These are phyloP conservation scores for Kodamaea nitidulidarum DNA, from an alignment of 805 yeast genomes.

Conservation along the genomic window DNA sequence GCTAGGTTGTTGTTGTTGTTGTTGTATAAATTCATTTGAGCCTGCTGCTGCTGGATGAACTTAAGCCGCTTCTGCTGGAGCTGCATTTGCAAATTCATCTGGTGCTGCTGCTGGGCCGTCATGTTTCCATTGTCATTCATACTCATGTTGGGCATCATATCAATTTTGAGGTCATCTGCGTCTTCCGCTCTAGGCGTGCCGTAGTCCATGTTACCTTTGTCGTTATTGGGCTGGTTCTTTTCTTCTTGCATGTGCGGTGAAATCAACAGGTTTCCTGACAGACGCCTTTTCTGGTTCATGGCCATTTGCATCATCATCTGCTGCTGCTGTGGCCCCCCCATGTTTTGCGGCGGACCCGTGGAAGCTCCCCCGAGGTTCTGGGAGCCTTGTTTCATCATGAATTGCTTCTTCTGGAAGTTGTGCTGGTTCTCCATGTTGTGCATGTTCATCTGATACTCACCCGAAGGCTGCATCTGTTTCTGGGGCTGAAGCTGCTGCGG, in stretches of 20 bases:
- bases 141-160: conserved; percentile 10
- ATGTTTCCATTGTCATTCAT: conserved; percentile 5
- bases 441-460: conserved; percentile 20
- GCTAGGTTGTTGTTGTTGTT: conserved; percentile 6
- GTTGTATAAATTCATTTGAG: conserved; percentile 7
- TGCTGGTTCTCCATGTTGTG: conserved; percentile 14
- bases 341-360: conserved; percentile 5
- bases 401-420: conserved; percentile 17
- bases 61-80: conserved; percentile 16
- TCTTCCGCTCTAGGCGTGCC: conserved; percentile 6
- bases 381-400: conserved; percentile 11
- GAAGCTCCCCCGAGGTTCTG: no score
- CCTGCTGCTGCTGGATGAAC: conserved; percentile 15
- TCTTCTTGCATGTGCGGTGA: conserved; percentile 6
- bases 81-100: conserved; percentile 16
- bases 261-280: conserved; percentile 2
- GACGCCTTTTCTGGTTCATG: conserved; percentile 5
- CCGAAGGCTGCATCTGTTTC: conserved; percentile 14
- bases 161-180: conserved; percentile 4
- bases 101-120: conserved; percentile 15
- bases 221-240: conserved; percentile 8
- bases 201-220: conserved; percentile 9
- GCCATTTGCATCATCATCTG: conserved; percentile 10
- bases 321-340: conserved; percentile 11
- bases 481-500: conserved; percentile 6